phyloP scores from a whole-genome alignment of 352 stramenopile species.

The Pythium oligandrum region DNA sequence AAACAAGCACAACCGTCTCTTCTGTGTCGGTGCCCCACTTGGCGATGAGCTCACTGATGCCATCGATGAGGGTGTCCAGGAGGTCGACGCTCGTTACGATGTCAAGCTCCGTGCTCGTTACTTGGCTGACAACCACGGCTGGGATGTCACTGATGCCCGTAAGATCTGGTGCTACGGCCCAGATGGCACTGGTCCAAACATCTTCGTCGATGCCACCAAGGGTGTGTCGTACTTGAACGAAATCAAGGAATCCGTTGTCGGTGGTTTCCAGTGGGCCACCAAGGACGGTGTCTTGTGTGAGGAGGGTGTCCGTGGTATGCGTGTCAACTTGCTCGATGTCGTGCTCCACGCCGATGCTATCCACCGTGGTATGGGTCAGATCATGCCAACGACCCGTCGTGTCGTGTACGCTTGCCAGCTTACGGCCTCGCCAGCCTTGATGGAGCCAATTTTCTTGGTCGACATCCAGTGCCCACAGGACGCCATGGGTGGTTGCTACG shows the following conservation, averaged over 20 bases:
- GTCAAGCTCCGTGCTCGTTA: slow-evolving; percentile 96
- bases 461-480: slow-evolving; percentile 99
- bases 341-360: slow-evolving; percentile 99
- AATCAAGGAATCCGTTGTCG: slow-evolving; percentile 99
- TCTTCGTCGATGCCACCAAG: slow-evolving; percentile 99
- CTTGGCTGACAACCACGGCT: slow-evolving; percentile 96
- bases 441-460: slow-evolving; percentile 98
- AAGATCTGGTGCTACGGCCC: slow-evolving; percentile 99
- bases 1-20: slow-evolving; percentile 99
- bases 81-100: slow-evolving; percentile 90
- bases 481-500: slow-evolving; percentile 98
- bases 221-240: slow-evolving; percentile 99
- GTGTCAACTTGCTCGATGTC: slow-evolving; percentile 99
- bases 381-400: slow-evolving; percentile 98
- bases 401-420: slow-evolving; percentile 98
- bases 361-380: slow-evolving; percentile 99
- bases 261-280: slow-evolving; percentile 98
- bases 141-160: slow-evolving; percentile 97
- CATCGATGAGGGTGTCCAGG: slow-evolving; percentile 96
- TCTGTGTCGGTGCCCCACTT: slow-evolving; percentile 91
- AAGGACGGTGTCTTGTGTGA: slow-evolving; percentile 98
- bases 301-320: slow-evolving; percentile 95
- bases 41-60: slow-evolving; percentile 93
- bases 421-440: slow-evolving; percentile 90
- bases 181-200: slow-evolving; percentile 97